A percentile compares a stretch with the other conserved stretches of the same genome.
These are phyloP conservation scores for Coniosporium apollinis DNA, from an alignment of 495 filamentous ascomycete genomes.

Conservation along the genomic window DNA sequence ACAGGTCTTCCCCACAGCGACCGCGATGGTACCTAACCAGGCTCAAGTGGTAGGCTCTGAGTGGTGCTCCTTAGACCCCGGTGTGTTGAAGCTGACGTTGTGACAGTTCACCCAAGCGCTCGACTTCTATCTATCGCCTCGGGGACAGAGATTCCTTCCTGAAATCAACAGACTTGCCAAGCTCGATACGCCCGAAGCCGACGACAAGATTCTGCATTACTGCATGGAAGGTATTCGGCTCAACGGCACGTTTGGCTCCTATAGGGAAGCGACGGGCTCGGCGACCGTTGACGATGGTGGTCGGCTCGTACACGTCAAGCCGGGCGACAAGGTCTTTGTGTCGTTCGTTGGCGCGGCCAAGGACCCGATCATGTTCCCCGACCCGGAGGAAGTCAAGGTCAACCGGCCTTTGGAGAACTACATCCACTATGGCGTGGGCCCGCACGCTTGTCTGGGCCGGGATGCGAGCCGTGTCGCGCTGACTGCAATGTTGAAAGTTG, in stretches of 20 bases:
- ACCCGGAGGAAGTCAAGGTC: slow-evolving; percentile 24
- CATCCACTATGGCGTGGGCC: slow-evolving; percentile 46
- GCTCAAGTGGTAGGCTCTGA: slow-evolving; percentile 40
- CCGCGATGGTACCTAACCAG: slow-evolving; percentile 51
- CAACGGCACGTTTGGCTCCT: slow-evolving; percentile 40
- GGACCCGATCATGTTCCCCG: slow-evolving; percentile 50
- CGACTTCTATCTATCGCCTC: slow-evolving; percentile 54
- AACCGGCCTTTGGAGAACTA: slow-evolving; percentile 25
- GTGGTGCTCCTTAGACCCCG: no score
- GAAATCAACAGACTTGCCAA: slow-evolving; percentile 39
- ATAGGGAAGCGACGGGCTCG: slow-evolving; percentile 30
- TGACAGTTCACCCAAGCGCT: slow-evolving; percentile 51
- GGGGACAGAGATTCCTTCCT: slow-evolving; percentile 37
- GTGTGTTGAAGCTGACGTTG: not conserved
- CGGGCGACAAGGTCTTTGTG: slow-evolving; percentile 36
- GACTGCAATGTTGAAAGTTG: slow-evolving; percentile 20
- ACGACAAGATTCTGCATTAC: slow-evolving; percentile 11
- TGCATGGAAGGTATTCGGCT: slow-evolving; percentile 49
- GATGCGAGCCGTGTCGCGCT: slow-evolving; percentile 42
- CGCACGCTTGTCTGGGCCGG: slow-evolving; percentile 44
- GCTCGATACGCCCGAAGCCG: slow-evolving; percentile 11
- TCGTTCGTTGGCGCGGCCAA: slow-evolving; percentile 23
- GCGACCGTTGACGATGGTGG: slow-evolving; percentile 35
- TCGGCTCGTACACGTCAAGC: slow-evolving; percentile 31
- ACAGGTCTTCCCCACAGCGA: slow-evolving; percentile 47